phyloP scores from a whole-genome alignment of 1,284 basidiomycete genomes.

The Naganishia sp. region DNA sequence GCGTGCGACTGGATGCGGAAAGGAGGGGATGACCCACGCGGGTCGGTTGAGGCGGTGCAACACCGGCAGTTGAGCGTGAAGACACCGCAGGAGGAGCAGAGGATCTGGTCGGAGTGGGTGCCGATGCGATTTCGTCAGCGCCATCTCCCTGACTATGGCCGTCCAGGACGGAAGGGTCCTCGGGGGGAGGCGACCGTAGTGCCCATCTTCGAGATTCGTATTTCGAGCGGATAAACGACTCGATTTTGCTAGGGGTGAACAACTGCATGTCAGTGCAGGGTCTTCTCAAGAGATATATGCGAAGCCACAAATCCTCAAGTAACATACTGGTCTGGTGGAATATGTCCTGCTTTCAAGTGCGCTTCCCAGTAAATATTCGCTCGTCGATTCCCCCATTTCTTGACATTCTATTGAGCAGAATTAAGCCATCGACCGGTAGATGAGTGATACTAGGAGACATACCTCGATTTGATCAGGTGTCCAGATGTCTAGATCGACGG shows the following conservation, averaged over 20 bases:
- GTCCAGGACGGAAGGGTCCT: constrained; percentile 79
- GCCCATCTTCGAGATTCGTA: constrained; percentile 95
- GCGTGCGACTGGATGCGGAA: not conserved
- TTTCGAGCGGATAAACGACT: constrained; percentile 95
- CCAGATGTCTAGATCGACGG: constrained; percentile 97
- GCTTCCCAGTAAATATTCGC: constrained; percentile 98
- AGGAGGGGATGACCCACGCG: constrained; percentile 2
- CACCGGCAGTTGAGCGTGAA: constrained; percentile 10
- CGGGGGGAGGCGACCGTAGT: constrained; percentile 77
- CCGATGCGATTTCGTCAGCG: constrained; percentile 13
- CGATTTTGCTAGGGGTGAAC: constrained; percentile 75
- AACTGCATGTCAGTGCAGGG: not conserved
- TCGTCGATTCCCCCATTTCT: constrained; percentile 90
- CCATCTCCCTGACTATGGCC: constrained; percentile 40
- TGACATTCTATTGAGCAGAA: constrained; percentile 63
- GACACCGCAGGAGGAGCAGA: constrained; percentile 29
- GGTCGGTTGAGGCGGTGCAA: constrained; percentile 13
- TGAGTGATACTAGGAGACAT: constrained; percentile 42
- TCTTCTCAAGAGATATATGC: not conserved
- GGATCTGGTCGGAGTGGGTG: constrained; percentile 39
- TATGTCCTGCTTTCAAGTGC: constrained; percentile 86
- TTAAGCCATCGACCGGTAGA: not conserved
- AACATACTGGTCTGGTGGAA: constrained; percentile 91
- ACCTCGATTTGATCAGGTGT: constrained; percentile 97
- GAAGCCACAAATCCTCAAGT: not conserved